Evolutionary conservation across 345 rosid genomes (phyloP).

Genomic region (Salix purpurea): DNA sequence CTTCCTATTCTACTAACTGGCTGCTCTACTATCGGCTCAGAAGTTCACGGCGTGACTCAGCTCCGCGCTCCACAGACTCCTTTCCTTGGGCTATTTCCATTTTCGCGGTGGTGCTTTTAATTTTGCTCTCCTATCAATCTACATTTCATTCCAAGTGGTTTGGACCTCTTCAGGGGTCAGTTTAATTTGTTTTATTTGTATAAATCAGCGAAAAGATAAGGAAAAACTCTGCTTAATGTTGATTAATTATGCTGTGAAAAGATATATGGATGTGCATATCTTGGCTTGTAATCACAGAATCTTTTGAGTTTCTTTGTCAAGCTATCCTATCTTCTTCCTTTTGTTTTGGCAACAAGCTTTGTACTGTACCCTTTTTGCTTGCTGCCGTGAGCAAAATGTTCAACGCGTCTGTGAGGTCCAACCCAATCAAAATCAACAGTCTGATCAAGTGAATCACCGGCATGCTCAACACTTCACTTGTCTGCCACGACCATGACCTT

Average conservation of each 20-base stretch:
- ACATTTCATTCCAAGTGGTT: constrained; percentile 54
- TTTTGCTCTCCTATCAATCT: constrained; percentile 47
- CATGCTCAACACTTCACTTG: background rate
- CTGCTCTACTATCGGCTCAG: constrained; percentile 15
- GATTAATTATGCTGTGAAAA: too few relatives aligned
- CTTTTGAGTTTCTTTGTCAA: background rate
- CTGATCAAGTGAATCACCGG: background rate
- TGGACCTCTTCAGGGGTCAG: constrained; percentile 29
- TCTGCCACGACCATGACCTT: background rate
- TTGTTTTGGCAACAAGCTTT: too few relatives aligned
- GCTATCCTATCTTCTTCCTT: background rate
- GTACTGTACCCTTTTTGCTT: too few relatives aligned
- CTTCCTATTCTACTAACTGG: constrained; percentile 21
- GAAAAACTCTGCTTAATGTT: too few relatives aligned
- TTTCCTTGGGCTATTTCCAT: constrained; percentile 45
- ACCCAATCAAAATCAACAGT: background rate
- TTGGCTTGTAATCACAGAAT: background rate
- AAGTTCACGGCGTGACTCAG: background rate
- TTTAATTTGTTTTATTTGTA: background rate
- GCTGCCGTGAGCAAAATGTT: background rate
- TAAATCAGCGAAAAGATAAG: background rate
- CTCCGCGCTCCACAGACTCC: constrained; percentile 7
- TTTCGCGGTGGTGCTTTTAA: constrained; percentile 34
- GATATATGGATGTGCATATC: background rate
- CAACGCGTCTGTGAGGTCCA: background rate